Percentiles rank a stretch among this genome's conserved stretches.
Conservation (phyloP, 2,329 filamentous ascomycete species). For the Pseudopithomyces chartarum region DNA sequence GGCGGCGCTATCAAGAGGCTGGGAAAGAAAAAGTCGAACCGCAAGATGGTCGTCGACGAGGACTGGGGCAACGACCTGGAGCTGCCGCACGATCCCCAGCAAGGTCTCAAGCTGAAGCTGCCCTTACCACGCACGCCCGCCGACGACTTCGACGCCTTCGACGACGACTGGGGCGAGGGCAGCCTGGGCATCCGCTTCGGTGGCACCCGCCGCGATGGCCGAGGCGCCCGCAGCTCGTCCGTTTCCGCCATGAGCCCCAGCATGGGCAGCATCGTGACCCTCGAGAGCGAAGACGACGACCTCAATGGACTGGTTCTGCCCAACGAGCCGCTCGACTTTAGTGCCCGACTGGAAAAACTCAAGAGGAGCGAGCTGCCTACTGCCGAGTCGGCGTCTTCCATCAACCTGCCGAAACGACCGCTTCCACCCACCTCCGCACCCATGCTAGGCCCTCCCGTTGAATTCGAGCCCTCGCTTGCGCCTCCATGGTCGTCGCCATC, state of each 20-base stretch:
- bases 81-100: conserved; percentile 42
- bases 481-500: conserved; percentile 20
- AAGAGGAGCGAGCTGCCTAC: conserved; percentile 55
- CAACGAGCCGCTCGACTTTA: conserved; percentile 80
- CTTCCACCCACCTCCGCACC: conserved; percentile 40
- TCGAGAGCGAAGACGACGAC: conserved; percentile 91
- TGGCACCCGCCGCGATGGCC: conserved; percentile 79
- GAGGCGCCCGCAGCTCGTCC: conserved; percentile 82
- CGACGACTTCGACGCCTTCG: conserved; percentile 78
- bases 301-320: conserved; percentile 89
- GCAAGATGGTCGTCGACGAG: conserved; percentile 53
- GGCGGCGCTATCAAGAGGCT: conserved; percentile 93
- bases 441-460: conserved; percentile 18
- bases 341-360: conserved; percentile 74
- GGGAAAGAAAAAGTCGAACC: conserved; percentile 59
- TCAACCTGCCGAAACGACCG: conserved; percentile 23
- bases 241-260: conserved; percentile 90
- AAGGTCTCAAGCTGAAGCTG: conserved; percentile 49
- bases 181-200: conserved; percentile 90
- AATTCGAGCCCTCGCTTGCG: conserved; percentile 21
- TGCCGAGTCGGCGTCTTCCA: conserved; percentile 27
- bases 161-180: conserved; percentile 90
- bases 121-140: conserved; percentile 51
- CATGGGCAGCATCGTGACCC: conserved; percentile 85
- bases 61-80: conserved; percentile 59